These are phyloP conservation scores for Batkoa obscura DNA, from an alignment of 371 early-diverging fungal species.

Conservation along the genomic window DNA sequence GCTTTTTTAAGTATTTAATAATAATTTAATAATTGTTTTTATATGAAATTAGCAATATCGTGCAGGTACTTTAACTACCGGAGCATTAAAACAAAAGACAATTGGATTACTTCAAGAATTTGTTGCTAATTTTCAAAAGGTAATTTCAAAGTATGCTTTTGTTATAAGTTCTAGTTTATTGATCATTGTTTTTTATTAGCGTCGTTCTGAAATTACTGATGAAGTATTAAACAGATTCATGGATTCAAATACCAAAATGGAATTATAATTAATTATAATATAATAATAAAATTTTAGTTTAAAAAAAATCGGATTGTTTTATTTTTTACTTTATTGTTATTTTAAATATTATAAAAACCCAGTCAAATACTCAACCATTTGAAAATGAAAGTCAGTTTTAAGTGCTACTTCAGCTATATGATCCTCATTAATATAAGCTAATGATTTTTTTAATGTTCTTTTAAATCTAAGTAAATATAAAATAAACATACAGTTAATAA, in stretches of 20 bases:
- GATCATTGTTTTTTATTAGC: conserved; percentile 9
- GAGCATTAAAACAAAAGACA: conserved; percentile 87
- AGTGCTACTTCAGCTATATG: too few relatives aligned
- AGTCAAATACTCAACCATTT: too few relatives aligned
- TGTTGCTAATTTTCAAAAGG: conserved; percentile 72
- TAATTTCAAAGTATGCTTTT: conserved; percentile 7
- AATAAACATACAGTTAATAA: too few relatives aligned
- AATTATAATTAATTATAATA: neutral
- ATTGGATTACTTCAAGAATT: conserved; percentile 72
- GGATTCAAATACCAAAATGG: conserved; percentile 10
- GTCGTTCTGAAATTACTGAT: conserved; percentile 41
- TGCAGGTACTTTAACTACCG: conserved; percentile 77
- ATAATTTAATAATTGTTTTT: too few relatives aligned
- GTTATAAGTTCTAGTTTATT: neutral
- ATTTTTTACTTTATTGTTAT: too few relatives aligned
- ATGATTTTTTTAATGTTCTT: too few relatives aligned
- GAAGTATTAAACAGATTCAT: conserved; percentile 41
- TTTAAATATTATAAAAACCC: too few relatives aligned
- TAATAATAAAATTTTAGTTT: too few relatives aligned
- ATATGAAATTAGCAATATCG: conserved; percentile 35
- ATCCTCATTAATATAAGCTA: too few relatives aligned
- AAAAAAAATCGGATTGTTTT: too few relatives aligned
- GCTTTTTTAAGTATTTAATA: neutral
- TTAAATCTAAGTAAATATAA: too few relatives aligned
- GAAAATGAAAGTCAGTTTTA: too few relatives aligned